Conservation (phyloP, 2,329 filamentous ascomycete genomes). For the Botrytis deweyae region DNA sequence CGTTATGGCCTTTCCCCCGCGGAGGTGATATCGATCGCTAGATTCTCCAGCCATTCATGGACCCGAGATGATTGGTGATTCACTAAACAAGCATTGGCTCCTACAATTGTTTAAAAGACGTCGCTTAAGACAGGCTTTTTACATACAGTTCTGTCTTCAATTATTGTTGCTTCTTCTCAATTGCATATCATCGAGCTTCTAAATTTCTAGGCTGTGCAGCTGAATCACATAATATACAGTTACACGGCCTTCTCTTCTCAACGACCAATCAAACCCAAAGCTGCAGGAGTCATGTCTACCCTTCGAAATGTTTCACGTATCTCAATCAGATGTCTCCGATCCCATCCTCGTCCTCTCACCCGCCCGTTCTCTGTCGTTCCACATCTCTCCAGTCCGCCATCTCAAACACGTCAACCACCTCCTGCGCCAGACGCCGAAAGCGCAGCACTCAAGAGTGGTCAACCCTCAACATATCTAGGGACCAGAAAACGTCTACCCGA, state of each 20-base stretch:
- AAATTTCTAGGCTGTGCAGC: not conserved
- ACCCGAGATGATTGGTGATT: not conserved
- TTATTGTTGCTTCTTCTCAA: not conserved
- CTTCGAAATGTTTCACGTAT: slow-evolving; percentile 13
- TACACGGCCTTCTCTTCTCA: not conserved
- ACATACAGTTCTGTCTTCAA: not conserved
- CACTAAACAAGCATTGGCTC: not conserved
- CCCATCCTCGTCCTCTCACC: not conserved
- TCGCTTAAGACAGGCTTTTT: not conserved
- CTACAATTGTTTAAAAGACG: not conserved
- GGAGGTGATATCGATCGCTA: not conserved
- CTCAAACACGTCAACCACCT: slow-evolving; percentile 22
- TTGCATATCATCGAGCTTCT: slow-evolving; percentile 2
- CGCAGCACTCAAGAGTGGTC: slow-evolving; percentile 20
- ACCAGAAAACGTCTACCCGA: slow-evolving; percentile 46
- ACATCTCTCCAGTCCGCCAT: slow-evolving; percentile 10
- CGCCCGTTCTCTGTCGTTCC: slow-evolving; percentile 21
- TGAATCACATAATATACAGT: not conserved
- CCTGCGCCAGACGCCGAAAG: slow-evolving; percentile 26
- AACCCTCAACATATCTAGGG: slow-evolving; percentile 28
- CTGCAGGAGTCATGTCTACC: not conserved
- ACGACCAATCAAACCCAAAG: not conserved
- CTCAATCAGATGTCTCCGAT: slow-evolving; percentile 6
- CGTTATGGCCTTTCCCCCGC: not conserved
- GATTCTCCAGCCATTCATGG: not conserved